phyloP scores from a whole-genome alignment of 108 stramenopile species.

The Bacterosira constricta region DNA sequence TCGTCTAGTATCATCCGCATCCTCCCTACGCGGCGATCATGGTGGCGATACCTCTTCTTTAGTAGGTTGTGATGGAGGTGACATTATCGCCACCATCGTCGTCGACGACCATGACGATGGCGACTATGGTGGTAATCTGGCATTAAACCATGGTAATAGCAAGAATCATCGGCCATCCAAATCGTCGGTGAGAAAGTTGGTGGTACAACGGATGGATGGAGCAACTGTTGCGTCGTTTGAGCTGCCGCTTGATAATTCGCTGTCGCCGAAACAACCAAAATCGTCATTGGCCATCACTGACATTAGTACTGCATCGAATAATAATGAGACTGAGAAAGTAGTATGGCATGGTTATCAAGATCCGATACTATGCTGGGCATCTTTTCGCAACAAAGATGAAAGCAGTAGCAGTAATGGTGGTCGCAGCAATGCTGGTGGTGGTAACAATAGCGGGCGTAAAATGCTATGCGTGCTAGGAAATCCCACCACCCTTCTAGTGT shows the following conservation, averaged over 20 bases:
- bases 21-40: neutral
- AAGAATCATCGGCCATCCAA: neutral
- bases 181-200: neutral
- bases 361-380: constrained; percentile 68
- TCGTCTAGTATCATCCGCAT: neutral
- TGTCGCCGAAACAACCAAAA: neutral
- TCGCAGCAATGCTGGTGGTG: neutral
- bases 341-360: neutral
- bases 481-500: constrained; percentile 62
- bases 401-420: neutral
- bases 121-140: neutral
- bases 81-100: neutral
- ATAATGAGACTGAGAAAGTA: neutral
- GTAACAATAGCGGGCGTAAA: constrained; percentile 37
- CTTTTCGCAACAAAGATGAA: constrained; percentile 45
- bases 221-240: constrained; percentile 1
- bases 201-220: constrained; percentile 3
- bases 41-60: neutral
- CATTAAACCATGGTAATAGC: too few species aligned
- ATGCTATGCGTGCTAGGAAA: constrained; percentile 68
- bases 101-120: neutral
- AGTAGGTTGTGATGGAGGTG: neutral
- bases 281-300: neutral
- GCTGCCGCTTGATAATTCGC: neutral
- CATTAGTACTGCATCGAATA: neutral